A percentile compares a stretch with the other conserved stretches of the same genome.
Conservation (phyloP, 2,329 filamentous ascomycete genomes). For the Geosmithia flava region DNA sequence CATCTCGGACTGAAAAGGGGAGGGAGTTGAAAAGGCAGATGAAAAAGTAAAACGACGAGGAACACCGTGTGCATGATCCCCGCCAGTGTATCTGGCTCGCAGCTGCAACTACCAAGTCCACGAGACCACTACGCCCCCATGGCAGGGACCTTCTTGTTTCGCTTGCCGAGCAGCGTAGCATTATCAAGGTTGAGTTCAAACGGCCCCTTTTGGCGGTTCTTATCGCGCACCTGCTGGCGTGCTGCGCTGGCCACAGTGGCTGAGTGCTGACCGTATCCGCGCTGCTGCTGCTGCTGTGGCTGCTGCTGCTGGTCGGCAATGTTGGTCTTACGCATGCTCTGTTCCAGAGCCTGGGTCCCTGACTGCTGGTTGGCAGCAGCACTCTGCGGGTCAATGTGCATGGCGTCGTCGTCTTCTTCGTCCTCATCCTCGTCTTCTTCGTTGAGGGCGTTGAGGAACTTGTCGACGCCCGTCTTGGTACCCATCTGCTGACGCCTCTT, state of each 20-base stretch:
- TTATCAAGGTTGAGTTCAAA: slow-evolving; percentile 92
- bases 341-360: slow-evolving; percentile 60
- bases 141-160: slow-evolving; percentile 40
- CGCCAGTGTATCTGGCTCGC: neutral
- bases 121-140: slow-evolving; percentile 20
- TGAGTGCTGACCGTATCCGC: slow-evolving; percentile 83
- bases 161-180: slow-evolving; percentile 72
- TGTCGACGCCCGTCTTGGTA: slow-evolving; percentile 53
- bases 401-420: slow-evolving; percentile 36
- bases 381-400: slow-evolving; percentile 52
- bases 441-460: slow-evolving; percentile 49
- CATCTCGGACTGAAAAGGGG: too few species aligned
- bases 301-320: slow-evolving; percentile 36
- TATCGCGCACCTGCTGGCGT: slow-evolving; percentile 61
- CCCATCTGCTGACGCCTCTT: slow-evolving; percentile 80
- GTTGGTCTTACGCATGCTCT: slow-evolving; percentile 75
- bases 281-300: neutral
- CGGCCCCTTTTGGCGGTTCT: slow-evolving; percentile 58
- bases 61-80: neutral
- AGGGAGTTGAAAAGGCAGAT: too few species aligned
- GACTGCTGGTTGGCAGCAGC: slow-evolving; percentile 26
- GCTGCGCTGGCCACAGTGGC: slow-evolving; percentile 74
- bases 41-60: too few species aligned
- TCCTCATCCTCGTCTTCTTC: slow-evolving; percentile 49
- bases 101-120: neutral